Conservation (phyloP, 345 rosid species). For the Eucalyptus urophylla region DNA sequence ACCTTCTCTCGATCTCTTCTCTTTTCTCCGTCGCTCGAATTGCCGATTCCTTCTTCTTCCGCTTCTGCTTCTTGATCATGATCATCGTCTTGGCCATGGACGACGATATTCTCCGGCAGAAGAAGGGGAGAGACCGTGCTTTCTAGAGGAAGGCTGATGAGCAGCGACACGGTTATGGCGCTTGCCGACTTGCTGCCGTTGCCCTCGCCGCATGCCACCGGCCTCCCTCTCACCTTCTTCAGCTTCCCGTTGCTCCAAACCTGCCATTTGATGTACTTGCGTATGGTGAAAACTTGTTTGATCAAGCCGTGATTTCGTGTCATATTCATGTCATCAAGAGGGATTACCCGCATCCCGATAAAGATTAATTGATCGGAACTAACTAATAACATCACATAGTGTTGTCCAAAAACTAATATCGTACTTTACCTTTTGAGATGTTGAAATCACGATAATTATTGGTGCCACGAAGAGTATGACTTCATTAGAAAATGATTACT, state of each 20-base stretch:
- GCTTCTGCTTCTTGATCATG: not conserved
- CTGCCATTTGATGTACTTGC: conserved; percentile 9
- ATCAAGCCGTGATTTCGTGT: not conserved
- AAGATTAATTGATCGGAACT: not conserved
- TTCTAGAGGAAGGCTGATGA: conserved; percentile 49
- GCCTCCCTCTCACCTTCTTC: conserved; percentile 62
- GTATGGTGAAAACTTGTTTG: not conserved
- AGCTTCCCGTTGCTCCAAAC: conserved; percentile 79
- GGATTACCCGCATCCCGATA: not conserved
- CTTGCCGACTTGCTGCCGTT: not conserved
- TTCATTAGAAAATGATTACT: not conserved
- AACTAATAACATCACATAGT: not conserved
- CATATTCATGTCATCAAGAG: not conserved
- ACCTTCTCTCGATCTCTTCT: not conserved
- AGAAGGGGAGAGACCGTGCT: conserved; percentile 37
- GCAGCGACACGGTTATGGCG: conserved; percentile 39
- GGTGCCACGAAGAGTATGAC: not conserved
- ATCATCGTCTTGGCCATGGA: not conserved
- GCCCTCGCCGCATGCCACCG: conserved; percentile 5
- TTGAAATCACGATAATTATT: not conserved
- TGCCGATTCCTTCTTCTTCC: not conserved
- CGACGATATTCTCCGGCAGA: not conserved
- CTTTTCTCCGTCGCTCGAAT: not conserved
- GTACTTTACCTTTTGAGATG: not conserved
- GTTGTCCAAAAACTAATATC: not conserved